Conservation (phyloP, 73 alveolate species). For the Halteria grandinella region DNA sequence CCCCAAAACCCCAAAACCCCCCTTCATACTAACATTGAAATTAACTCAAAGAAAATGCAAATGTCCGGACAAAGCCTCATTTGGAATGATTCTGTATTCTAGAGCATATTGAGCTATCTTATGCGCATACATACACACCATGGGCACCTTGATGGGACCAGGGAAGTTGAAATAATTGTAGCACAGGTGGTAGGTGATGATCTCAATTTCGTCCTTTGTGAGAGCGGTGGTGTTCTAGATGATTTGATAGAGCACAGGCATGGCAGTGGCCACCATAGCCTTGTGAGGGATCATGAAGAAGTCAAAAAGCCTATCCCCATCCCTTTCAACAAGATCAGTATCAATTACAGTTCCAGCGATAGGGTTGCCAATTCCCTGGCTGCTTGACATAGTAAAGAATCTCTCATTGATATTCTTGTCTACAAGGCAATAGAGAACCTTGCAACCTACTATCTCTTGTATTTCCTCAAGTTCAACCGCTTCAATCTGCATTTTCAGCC, state of each 20-base stretch:
- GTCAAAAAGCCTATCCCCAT: constrained; percentile 66
- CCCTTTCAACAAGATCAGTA: constrained; percentile 55
- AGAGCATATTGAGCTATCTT: constrained; percentile 55
- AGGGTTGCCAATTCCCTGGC: constrained; percentile 68
- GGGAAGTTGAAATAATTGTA: constrained; percentile 78
- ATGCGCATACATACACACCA: constrained; percentile 84
- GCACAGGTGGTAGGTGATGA: constrained; percentile 79
- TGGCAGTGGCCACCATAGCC: constrained; percentile 83
- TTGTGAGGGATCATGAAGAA: constrained; percentile 79
- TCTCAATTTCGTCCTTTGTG: constrained; percentile 52
- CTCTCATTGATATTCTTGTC: constrained; percentile 76
- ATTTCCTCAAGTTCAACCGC: constrained; percentile 6
- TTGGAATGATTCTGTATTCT: constrained; percentile 20
- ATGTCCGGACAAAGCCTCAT: too few species aligned
- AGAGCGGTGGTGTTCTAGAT: constrained; percentile 54
- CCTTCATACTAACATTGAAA: too few species aligned
- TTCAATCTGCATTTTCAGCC: neutral
- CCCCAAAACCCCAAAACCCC: too few species aligned
- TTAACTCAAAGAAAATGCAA: neutral
- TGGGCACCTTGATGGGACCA: constrained; percentile 89
- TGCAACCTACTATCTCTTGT: constrained; percentile 58
- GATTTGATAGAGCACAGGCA: constrained; percentile 83
- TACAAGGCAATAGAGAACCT: constrained; percentile 71
- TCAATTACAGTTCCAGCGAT: constrained; percentile 81
- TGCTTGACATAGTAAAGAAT: constrained; percentile 35